Conservation (phyloP, 805 yeast genomes). For the Saccharomycopsis olivae region DNA sequence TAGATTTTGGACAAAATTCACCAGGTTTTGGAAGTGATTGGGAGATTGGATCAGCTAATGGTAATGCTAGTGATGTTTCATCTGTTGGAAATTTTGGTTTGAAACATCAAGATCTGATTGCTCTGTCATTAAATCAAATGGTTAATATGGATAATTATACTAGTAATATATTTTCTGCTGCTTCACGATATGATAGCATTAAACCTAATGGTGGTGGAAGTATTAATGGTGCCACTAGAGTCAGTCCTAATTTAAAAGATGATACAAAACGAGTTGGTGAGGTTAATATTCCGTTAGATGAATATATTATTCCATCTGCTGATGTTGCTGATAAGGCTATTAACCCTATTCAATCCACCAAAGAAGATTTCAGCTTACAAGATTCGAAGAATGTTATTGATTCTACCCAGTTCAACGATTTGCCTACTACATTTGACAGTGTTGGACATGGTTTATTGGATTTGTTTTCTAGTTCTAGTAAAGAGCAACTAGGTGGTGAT, state of each 20-base stretch:
- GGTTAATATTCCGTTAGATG: slow-evolving; percentile 16
- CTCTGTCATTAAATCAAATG: slow-evolving; percentile 15
- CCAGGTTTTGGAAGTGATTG: slow-evolving; percentile 18
- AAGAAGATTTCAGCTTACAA: neutral
- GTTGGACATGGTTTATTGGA: slow-evolving; percentile 15
- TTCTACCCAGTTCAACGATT: neutral
- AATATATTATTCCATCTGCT: slow-evolving; percentile 10
- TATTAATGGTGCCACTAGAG: slow-evolving; percentile 2
- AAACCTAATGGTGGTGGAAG: slow-evolving; percentile 4
- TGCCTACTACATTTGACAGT: slow-evolving; percentile 2
- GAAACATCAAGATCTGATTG: slow-evolving; percentile 15
- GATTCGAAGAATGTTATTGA: neutral
- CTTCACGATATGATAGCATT: slow-evolving; percentile 5
- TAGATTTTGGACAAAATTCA: neutral
- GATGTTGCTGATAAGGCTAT: neutral
- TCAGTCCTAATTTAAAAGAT: neutral
- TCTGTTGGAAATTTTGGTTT: slow-evolving; percentile 3
- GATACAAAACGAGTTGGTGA: slow-evolving; percentile 13
- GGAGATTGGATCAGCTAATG: slow-evolving; percentile 14
- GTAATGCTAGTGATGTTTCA: slow-evolving; percentile 5
- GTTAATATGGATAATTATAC: slow-evolving; percentile 12
- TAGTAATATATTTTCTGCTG: slow-evolving; percentile 12
- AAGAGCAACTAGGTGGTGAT: no score
- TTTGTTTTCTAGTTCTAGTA: slow-evolving; percentile 6
- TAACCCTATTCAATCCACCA: neutral